Percentiles rank a stretch among this genome's conserved stretches.
Evolutionary conservation across 345 rosid genomes (phyloP).

Genomic region (Diplotaxis tenuifolia): DNA sequence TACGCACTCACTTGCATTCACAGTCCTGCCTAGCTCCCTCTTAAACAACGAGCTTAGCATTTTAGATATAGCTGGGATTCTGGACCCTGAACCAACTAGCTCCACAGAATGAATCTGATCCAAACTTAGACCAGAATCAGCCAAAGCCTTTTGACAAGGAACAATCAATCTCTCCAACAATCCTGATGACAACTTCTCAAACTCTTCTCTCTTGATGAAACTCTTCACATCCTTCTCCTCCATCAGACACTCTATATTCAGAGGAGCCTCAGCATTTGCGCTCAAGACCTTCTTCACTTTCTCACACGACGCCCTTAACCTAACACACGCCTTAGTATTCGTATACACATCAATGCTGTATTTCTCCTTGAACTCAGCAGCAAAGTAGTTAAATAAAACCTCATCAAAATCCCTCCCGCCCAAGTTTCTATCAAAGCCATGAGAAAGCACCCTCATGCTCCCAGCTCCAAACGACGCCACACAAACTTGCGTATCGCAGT

Average conservation of each 20-base stretch:
- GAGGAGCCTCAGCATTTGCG: conserved; percentile 66
- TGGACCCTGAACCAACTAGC: conserved; percentile 72
- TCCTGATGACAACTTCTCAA: conserved; percentile 49
- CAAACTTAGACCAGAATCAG: conserved; percentile 49
- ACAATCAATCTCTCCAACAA: conserved; percentile 51
- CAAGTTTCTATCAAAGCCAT: conserved; percentile 52
- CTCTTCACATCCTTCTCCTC: conserved; percentile 70
- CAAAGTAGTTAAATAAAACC: conserved; percentile 51
- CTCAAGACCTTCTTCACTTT: conserved; percentile 69
- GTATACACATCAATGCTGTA: conserved; percentile 56
- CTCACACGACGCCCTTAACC: conserved; percentile 63
- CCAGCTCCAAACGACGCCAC: conserved; percentile 52
- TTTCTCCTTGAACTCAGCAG: conserved; percentile 52
- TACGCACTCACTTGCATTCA: conserved; percentile 70
- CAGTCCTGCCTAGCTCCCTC: conserved; percentile 60
- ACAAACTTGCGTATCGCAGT: conserved; percentile 59
- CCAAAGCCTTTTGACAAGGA: conserved; percentile 58
- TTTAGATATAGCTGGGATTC: conserved; percentile 58
- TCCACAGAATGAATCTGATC: conserved; percentile 59
- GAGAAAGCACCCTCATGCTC: conserved; percentile 54
- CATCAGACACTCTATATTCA: conserved; percentile 68
- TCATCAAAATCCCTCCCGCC: conserved; percentile 72
- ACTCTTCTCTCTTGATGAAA: conserved; percentile 64
- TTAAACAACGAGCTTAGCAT: conserved; percentile 46
- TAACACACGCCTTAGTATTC: conserved; percentile 53